A percentile compares a stretch with the other conserved stretches of the same genome.
Evolutionary conservation across 2,329 filamentous ascomycete species (phyloP).

Genomic region (Colletotrichum lini): DNA sequence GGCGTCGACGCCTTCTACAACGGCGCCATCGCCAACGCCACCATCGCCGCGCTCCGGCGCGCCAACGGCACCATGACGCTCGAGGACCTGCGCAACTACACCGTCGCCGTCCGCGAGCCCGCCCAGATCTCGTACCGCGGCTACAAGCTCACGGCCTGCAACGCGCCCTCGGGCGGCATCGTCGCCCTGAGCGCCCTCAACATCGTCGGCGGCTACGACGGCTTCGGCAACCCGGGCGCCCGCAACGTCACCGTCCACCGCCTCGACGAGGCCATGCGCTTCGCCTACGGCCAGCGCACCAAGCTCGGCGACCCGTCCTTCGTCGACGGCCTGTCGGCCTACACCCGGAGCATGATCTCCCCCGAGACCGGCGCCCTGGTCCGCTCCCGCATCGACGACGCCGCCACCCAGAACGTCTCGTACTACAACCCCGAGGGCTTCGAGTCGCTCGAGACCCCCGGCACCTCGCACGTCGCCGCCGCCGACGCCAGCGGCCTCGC

Average conservation of each 20-base stretch:
- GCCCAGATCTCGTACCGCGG: slow-evolving; percentile 76
- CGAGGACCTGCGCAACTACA: slow-evolving; percentile 81
- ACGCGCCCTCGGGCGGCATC: slow-evolving; percentile 80
- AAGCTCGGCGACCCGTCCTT: slow-evolving; percentile 84
- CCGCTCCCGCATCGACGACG: slow-evolving; percentile 61
- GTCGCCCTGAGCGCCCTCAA: slow-evolving; percentile 83
- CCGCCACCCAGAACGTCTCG: slow-evolving; percentile 54
- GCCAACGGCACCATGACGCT: slow-evolving; percentile 83
- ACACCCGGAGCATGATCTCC: slow-evolving; percentile 77
- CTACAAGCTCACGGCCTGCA: slow-evolving; percentile 76
- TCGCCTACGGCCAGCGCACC: slow-evolving; percentile 82
- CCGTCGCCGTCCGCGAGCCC: slow-evolving; percentile 73
- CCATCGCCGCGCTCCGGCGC: slow-evolving; percentile 74
- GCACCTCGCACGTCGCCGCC: slow-evolving; percentile 77
- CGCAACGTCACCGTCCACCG: slow-evolving; percentile 79
- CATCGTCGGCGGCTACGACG: slow-evolving; percentile 78
- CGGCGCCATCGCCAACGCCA: slow-evolving; percentile 78
- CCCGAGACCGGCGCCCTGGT: slow-evolving; percentile 68
- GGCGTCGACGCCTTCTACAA: slow-evolving; percentile 80
- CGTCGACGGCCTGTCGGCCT: slow-evolving; percentile 70
- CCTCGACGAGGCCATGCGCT: slow-evolving; percentile 87
- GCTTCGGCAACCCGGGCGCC: slow-evolving; percentile 69
- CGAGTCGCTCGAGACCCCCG: slow-evolving; percentile 71
- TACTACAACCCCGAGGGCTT: slow-evolving; percentile 63
- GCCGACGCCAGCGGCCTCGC: slow-evolving; percentile 80